Conservation (phyloP, 202 grass and related monocot genomes). For the Carex sylvatica region DNA sequence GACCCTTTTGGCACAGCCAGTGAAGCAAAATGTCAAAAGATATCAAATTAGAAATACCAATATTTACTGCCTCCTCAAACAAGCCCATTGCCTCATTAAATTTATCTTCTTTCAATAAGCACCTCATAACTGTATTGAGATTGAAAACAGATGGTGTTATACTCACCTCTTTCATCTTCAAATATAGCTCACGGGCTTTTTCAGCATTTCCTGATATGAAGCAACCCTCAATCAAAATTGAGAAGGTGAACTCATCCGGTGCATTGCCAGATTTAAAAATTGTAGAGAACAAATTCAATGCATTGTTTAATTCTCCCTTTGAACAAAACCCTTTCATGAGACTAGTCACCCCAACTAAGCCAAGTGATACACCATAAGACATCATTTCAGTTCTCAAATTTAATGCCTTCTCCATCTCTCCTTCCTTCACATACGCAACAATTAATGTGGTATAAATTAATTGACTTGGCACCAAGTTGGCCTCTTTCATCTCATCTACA, state of each 20-base stretch:
- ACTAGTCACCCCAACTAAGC: conserved; percentile 43
- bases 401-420: conserved; percentile 58
- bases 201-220: conserved; percentile 43
- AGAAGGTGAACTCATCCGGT: conserved; percentile 50
- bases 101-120: conserved; percentile 50
- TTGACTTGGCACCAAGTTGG: conserved; percentile 36
- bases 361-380: conserved; percentile 38
- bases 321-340: conserved; percentile 73
- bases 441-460: conserved; percentile 40
- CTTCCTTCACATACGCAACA: conserved; percentile 47
- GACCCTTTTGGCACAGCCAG: conserved; percentile 49
- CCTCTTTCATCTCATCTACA: conserved; percentile 42
- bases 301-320: conserved; percentile 42
- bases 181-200: conserved; percentile 53
- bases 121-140: conserved; percentile 50
- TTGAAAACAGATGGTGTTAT: conserved; percentile 36
- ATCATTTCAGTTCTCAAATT: conserved; percentile 57
- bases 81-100: conserved; percentile 52
- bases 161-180: conserved; percentile 55
- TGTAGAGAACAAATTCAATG: conserved; percentile 50
- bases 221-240: conserved; percentile 62
- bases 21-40: conserved; percentile 59
- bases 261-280: conserved; percentile 33
- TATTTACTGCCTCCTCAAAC: conserved; percentile 42
- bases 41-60: conserved; percentile 40